Base-by-base conservation (phyloP, 768 basidiomycete species). In the Suillus subaureus region DNA sequence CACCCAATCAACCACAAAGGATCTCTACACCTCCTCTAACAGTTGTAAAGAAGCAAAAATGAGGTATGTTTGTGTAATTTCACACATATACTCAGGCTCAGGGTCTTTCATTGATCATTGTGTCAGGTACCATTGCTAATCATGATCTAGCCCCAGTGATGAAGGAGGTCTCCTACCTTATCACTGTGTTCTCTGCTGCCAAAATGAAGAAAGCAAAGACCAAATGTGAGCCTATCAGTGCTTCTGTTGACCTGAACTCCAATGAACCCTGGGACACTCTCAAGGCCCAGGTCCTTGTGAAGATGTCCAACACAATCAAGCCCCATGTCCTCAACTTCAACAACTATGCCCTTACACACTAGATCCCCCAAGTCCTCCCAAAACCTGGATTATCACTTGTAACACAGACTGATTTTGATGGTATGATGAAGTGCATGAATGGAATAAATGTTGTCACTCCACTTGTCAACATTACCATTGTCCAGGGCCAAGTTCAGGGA, bases 241-340 rank as follows among this genome's bases (percentile, higher is more conserved):
- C n/a, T n/a, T 49, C 47, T 23, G n/a, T 49, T 12, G 13, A 49
- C 47, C 62, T 63, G 15, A 31, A 23, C 62, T 39, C 47, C 0
- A 6, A 63, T 40, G n/a, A 64, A 40, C 54, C 54, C 15, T 64
- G 37, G 31, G 63, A 64, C 40, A 64, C 54, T 26, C 52, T 47
- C 47, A 64, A 64, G 33, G 63, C 63, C 6, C 63, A 64, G 18
- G 26, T 64, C 12, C 63, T 64, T 13, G 37, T 54, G 54, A 58
- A 45, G 23, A 64, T 64, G 13, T 33, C 28, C 8, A 23, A 13
- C 9, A 37, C 6, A 6, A 42, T 64, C 37, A 60, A 60, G n/a
- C 63, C 56, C 16, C 15, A 8, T n/a, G 2, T 16, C 12, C 39
- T 64, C 31, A 6, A 18, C 18, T 60, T 60, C 3, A 11, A 64